phyloP scores from a whole-genome alignment of 148 eudicot species.

The Fallopia convolvulus region DNA sequence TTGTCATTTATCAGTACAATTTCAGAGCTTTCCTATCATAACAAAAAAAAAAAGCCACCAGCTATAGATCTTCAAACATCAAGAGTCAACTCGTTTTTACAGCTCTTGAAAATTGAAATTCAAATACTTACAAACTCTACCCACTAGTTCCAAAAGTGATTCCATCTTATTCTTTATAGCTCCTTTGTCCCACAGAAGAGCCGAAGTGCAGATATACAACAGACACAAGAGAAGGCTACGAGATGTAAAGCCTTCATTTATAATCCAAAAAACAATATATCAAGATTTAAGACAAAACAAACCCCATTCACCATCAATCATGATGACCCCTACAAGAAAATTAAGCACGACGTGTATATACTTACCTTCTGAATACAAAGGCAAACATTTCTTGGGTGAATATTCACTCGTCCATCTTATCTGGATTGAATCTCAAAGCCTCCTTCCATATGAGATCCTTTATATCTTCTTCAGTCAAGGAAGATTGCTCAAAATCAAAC shows the following conservation, averaged over 20 bases:
- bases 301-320: not conserved
- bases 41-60: not conserved
- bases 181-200: not conserved
- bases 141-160: not conserved
- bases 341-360: not conserved
- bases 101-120: not conserved
- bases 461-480: slow-evolving; percentile 77
- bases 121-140: not conserved
- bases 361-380: not conserved
- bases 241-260: not conserved
- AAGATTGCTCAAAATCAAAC: slow-evolving; percentile 83
- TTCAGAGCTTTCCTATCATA: no score
- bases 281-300: not conserved
- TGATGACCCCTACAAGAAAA: not conserved
- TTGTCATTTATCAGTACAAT: no score
- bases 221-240: not conserved
- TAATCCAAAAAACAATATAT: not conserved
- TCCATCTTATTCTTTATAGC: not conserved
- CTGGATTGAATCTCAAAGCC: slow-evolving; percentile 63
- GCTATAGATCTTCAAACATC: not conserved
- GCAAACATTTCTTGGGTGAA: not conserved
- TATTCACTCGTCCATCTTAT: slow-evolving; percentile 16
- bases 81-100: not conserved
- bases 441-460: slow-evolving; percentile 89
- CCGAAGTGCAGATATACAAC: not conserved